Base-by-base conservation (phyloP, 306 rosid genomes). In the Trifolium dubium region DNA sequence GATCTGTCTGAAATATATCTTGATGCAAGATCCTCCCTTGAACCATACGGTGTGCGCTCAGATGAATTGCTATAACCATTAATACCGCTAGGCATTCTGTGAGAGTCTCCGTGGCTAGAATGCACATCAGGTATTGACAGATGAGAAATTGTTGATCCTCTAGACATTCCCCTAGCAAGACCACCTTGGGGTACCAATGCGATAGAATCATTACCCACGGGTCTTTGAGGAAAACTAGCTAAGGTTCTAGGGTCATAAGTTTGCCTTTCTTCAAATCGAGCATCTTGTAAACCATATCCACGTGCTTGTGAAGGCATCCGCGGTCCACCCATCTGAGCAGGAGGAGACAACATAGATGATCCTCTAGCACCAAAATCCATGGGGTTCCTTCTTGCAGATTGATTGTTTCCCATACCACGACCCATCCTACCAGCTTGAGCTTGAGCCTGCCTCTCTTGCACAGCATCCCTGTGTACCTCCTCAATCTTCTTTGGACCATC, bases 401-500 rank as follows among this genome's bases (percentile, higher is more conserved):
- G 77, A 80, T 79, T 89, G 59, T 65, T 84, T 50, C 87, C 82
- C 39, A 85, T 85, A 69, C 93, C 97, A 74, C 98, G 99, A 58
- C 84, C 77, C 39, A 80, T 76, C 92, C 99, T 90, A 64, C 96
- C 87, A 67, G 84, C 19, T 77, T 92, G 98, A 37, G 92, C 88
- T 77, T 92, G 98, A 56, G 92, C 88, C 43, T 90, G 99, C 71
- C 98, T 86, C 74, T 95, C 99, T 69, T 95, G 97, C 2, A 92
- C 92, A 61, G 99, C 99, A 86, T 95, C 99, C 79, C 98, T 89
- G 82, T 95, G 99, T 56, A 95, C 89, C 81, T 95, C 98, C 62
- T 95, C 99, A 55, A 95, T 95, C 93, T 92, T 95, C 79, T 92
- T 95, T 0, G 98, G 98, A 68, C 99, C 99, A 68, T 95, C 98